Percentiles rank a stretch among this genome's conserved stretches.
phyloP scores from a whole-genome alignment of 163 green algal species.

The Coccomyxa subellipsoidea region DNA sequence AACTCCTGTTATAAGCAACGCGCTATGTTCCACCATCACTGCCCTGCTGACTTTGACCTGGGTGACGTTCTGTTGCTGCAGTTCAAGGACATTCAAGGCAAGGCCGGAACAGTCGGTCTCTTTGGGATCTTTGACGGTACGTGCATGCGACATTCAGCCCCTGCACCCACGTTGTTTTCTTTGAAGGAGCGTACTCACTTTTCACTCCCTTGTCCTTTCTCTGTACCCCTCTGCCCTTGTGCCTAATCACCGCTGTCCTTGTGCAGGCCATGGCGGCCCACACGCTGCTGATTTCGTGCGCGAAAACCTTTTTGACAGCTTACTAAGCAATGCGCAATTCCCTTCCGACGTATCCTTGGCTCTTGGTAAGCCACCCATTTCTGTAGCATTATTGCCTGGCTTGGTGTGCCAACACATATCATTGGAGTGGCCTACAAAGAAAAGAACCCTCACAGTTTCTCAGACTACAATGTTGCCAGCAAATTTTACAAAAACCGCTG shows the following conservation, averaged over 20 bases:
- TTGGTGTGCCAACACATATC: too few relatives aligned
- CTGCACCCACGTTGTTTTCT: background rate
- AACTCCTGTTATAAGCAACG: too few relatives aligned
- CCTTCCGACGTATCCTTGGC: slow-evolving; percentile 36
- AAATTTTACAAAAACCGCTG: too few relatives aligned
- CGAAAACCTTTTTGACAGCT: slow-evolving; percentile 62
- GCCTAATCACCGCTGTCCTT: too few relatives aligned
- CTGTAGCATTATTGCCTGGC: background rate
- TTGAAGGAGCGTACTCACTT: too few relatives aligned
- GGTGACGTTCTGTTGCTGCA: slow-evolving; percentile 32
- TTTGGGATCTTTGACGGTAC: slow-evolving; percentile 89
- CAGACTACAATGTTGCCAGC: too few relatives aligned
- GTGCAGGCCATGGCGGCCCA: slow-evolving; percentile 62
- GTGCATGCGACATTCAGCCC: background rate
- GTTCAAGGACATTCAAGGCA: slow-evolving; percentile 58
- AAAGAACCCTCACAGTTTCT: too few relatives aligned
- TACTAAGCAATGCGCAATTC: slow-evolving; percentile 57
- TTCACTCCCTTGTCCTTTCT: too few relatives aligned
- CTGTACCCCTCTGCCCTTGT: too few relatives aligned
- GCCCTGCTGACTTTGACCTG: background rate
- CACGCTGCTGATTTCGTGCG: slow-evolving; percentile 67
- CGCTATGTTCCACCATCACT: too few relatives aligned
- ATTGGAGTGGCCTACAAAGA: too few relatives aligned
- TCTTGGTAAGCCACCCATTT: slow-evolving; percentile 29
- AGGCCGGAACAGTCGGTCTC: slow-evolving; percentile 55